phyloP scores from a whole-genome alignment of 2,329 filamentous ascomycete species.

The Exophiala xenobiotica region DNA sequence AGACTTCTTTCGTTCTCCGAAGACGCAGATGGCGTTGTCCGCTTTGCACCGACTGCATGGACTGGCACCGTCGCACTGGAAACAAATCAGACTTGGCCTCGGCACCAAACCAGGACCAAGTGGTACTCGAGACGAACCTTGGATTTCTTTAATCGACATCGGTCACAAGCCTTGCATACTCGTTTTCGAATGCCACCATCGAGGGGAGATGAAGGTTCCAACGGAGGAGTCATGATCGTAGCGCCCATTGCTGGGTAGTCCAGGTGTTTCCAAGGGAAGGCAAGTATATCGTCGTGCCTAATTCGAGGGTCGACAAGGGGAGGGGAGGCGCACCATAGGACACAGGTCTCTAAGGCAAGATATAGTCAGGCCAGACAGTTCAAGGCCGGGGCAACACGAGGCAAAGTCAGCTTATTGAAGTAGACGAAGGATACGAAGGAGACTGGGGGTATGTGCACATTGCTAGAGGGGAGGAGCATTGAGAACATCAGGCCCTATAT shows the following conservation, averaged over 20 bases:
- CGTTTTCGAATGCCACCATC: constrained; percentile 51
- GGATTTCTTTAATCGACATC: constrained; percentile 65
- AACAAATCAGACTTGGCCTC: constrained; percentile 5
- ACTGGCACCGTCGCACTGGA: constrained; percentile 60
- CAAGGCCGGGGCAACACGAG: background rate
- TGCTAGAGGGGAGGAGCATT: constrained; percentile 9
- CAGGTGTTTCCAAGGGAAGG: too few species aligned
- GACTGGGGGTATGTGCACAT: constrained; percentile 4
- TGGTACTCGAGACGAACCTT: constrained; percentile 51
- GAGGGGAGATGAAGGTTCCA: constrained; percentile 29
- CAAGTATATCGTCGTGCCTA: too few species aligned
- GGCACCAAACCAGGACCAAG: too few species aligned
- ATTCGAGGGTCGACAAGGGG: background rate
- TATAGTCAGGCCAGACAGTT: background rate
- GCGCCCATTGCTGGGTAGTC: constrained; percentile 16
- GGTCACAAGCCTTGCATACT: constrained; percentile 66
- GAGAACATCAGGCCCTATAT: constrained; percentile 23
- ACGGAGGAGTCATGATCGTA: constrained; percentile 29
- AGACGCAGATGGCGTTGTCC: constrained; percentile 65
- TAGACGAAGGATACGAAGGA: constrained; percentile 1
- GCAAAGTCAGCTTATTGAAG: constrained; percentile 18
- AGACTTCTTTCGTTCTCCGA: constrained; percentile 64
- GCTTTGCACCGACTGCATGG: constrained; percentile 62
- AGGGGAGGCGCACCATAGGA: background rate
- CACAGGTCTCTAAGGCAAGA: background rate